phyloP scores from a whole-genome alignment of 805 yeast species.

The Ascoidea asiatica region DNA sequence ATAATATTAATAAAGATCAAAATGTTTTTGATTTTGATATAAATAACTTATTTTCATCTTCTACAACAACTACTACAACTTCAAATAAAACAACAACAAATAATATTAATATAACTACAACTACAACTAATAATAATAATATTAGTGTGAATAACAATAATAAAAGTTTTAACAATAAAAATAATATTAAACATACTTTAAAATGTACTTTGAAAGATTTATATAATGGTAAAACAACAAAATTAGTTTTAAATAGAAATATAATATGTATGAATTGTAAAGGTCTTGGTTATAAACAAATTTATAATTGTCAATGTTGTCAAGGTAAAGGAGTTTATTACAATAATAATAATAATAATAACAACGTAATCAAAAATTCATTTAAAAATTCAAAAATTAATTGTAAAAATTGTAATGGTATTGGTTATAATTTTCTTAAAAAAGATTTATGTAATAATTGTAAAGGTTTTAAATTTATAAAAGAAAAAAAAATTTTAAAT shows the following conservation, averaged over 20 bases:
- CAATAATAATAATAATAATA: slow-evolving; percentile 23
- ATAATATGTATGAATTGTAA: slow-evolving; percentile 34
- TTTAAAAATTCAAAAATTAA: slow-evolving; percentile 6
- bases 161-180: slow-evolving; percentile 26
- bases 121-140: too few species aligned
- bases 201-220: slow-evolving; percentile 40
- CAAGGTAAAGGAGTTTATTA: slow-evolving; percentile 28
- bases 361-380: slow-evolving; percentile 32
- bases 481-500: slow-evolving; percentile 35
- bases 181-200: slow-evolving; percentile 42
- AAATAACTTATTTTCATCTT: too few species aligned
- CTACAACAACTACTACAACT: too few species aligned
- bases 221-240: slow-evolving; percentile 42
- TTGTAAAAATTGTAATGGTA: slow-evolving; percentile 28
- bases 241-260: slow-evolving; percentile 38
- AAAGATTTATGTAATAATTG: slow-evolving; percentile 27
- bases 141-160: too few species aligned
- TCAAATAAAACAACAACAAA: too few species aligned
- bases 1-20: too few species aligned
- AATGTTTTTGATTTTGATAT: too few species aligned
- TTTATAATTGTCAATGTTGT: slow-evolving; percentile 23
- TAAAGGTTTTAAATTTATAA: slow-evolving; percentile 30
- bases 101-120: too few species aligned
- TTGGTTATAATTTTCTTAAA: slow-evolving; percentile 26
- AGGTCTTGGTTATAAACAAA: slow-evolving; percentile 33